Evolutionary conservation across 148 eudicot species (phyloP), one percentile per base, ranked within the genome.

Genomic region (Rhododendron williamsianum): DNA sequence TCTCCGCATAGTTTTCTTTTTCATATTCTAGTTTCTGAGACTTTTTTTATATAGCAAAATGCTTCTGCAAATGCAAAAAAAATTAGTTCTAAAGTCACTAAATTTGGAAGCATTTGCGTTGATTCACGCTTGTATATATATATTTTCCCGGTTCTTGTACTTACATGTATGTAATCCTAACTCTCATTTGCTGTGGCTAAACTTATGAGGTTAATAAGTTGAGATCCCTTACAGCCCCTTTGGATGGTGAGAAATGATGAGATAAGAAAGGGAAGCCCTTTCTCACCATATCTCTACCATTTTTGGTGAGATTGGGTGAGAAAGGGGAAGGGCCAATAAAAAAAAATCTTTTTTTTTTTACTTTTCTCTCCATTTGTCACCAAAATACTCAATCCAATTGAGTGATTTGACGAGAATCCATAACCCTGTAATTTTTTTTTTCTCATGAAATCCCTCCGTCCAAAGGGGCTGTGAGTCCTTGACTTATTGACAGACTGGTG

Each of bases 1-100:
- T 77, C 83, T 82, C 38, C 36, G 69, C 65, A 41, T 49, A 16
- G 79, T 25, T 84, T 1, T 89, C 7, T 89, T 19, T 86, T 16
- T 56, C 5, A 33, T 9, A 49, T 25, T 82, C 3, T 25, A 16
- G 21, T 46, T 89, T 49, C 78, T 43, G 77, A 18, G 43, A 54
- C 25, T 19, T n/a, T 85, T 85, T 52, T 12, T 77, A 21, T 49
- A 49, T 81, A 15, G 43, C 48, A 74, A 73, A 81, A 36, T 45
- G 49, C 56, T 25, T 8, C 63, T 38, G 9, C 13, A 7, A 81
- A 18, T 30, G 45, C 12, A 21, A 38, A 48, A 38, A 48, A 81
- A 25, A 52, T 23, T 4, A 58, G 19, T 15, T 85, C 3, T 3
- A 48, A 52, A 35, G 23, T 58, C 76, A 21, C 41, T 84, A 52